phyloP scores from a whole-genome alignment of 2,329 filamentous ascomycete genomes.

The Metarhizium guizhouense region DNA sequence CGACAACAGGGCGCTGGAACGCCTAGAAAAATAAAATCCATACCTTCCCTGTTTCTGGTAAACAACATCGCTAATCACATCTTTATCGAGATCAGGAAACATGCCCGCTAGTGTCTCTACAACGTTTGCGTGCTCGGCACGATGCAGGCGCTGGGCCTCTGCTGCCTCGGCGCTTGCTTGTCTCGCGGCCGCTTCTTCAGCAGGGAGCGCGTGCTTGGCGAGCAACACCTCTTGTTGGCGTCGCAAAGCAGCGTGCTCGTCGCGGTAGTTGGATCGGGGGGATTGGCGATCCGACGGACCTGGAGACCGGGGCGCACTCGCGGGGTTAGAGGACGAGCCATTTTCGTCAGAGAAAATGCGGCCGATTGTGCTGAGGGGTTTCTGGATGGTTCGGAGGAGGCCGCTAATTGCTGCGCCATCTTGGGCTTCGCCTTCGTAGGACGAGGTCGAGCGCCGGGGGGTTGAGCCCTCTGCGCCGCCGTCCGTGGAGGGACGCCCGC shows the following conservation, averaged over 20 bases:
- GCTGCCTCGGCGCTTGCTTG: slow-evolving; percentile 87
- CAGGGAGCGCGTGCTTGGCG: slow-evolving; percentile 45
- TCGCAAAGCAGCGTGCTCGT: neutral
- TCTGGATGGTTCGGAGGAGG: slow-evolving; percentile 82
- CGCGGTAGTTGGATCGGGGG: slow-evolving; percentile 18
- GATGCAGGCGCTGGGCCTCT: slow-evolving; percentile 74
- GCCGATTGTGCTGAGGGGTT: slow-evolving; percentile 82
- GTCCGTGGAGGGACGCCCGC: slow-evolving; percentile 34
- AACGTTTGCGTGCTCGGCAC: slow-evolving; percentile 78
- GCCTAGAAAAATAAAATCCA: slow-evolving; percentile 26
- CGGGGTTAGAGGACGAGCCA: slow-evolving; percentile 27
- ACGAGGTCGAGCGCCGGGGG: slow-evolving; percentile 46
- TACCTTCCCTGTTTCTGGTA: slow-evolving; percentile 90
- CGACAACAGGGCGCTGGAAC: neutral
- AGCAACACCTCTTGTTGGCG: slow-evolving; percentile 4
- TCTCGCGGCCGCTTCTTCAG: slow-evolving; percentile 79
- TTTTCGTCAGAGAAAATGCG: slow-evolving; percentile 77
- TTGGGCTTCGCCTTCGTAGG: slow-evolving; percentile 46
- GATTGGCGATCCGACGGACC: slow-evolving; percentile 21
- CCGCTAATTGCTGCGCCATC: slow-evolving; percentile 78
- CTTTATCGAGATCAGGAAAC: slow-evolving; percentile 91
- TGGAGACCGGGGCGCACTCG: slow-evolving; percentile 27
- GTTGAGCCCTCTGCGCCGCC: slow-evolving; percentile 18
- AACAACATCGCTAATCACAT: slow-evolving; percentile 94
- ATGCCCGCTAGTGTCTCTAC: slow-evolving; percentile 92